Evolutionary conservation across 2,329 filamentous ascomycete genomes (phyloP), one percentile per base, ranked within the genome.

Genomic region (Ophiostoma triangulosporum): DNA sequence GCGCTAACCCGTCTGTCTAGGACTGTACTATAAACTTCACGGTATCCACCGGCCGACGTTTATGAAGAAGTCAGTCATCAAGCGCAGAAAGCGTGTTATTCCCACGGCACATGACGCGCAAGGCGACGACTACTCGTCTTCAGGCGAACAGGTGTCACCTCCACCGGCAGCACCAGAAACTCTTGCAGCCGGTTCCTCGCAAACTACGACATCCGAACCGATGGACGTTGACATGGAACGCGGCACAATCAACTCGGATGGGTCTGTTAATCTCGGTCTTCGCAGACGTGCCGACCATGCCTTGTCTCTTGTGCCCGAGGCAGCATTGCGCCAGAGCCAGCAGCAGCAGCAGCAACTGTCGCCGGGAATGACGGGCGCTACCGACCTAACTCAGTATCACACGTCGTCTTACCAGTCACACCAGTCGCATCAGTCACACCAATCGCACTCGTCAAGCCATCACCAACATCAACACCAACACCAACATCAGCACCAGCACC

Each of bases 11-110:
- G 36, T 20, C n/a, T 20, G 2, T 27, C 8, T 46, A 46, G 40
- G 91, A 4, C 73, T 98, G 3, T 98, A 98, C 67, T 89, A 94
- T 71, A 97, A 97, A 68, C 80, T 98, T 3, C 93, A 98, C 65
- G 90, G 90, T 53, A 83, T 89, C 29, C 91, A 96, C 67, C 80
- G 93, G 40, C 93, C 93, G 0, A 88, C 93, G 5, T 88, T 88
- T n/a, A 97, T 98, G 93, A 98, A 97, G 69, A 97, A 96, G 68
- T 86, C 88, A 3, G 86, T 95, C 26, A 98, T 98, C 66, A 97
- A 98, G 69, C 81, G 93, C 57, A 78, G 93, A 57, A 97, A 97
- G 74, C 83, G 93, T 55, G 89, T 97, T 6, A 90, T 97, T 43
- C 90, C 91, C 17, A 88, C 86, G 17, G 72, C 80, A 26, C 71